These are phyloP conservation scores for Grammothele lineata DNA, from an alignment of 768 basidiomycete species.

Conservation along the genomic window DNA sequence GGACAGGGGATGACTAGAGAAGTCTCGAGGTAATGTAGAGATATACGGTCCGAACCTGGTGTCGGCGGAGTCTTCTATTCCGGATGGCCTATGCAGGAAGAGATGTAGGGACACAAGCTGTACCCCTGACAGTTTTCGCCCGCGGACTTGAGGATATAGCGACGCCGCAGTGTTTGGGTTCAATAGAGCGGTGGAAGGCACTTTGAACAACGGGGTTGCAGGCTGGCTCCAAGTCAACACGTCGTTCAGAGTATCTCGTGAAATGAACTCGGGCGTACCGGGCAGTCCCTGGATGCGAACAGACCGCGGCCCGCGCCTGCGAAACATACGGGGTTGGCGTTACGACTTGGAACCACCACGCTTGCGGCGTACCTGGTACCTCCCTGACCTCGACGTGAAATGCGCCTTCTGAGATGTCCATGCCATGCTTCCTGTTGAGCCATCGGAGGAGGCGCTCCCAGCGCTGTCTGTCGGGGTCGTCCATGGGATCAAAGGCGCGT, in stretches of 20 bases:
- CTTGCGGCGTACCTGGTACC: slow-evolving; percentile 40
- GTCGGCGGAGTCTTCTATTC: slow-evolving; percentile 43
- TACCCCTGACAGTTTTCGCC: slow-evolving; percentile 45
- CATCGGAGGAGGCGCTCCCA: slow-evolving; percentile 22
- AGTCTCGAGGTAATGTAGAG: slow-evolving; percentile 66
- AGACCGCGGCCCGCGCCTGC: slow-evolving; percentile 70
- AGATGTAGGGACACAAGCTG: slow-evolving; percentile 84
- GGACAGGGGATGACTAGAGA: slow-evolving; percentile 78
- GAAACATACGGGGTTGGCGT: too few relatives aligned
- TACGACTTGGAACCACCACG: not conserved
- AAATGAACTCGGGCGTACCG: slow-evolving; percentile 30
- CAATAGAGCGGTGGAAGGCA: slow-evolving; percentile 69
- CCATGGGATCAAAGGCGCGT: slow-evolving; percentile 3
- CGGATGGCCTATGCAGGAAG: slow-evolving; percentile 54
- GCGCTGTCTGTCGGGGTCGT: slow-evolving; percentile 13
- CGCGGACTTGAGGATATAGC: slow-evolving; percentile 43
- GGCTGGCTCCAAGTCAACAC: slow-evolving; percentile 34
- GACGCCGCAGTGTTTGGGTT: slow-evolving; percentile 66
- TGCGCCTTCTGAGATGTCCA: slow-evolving; percentile 30
- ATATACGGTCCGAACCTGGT: slow-evolving; percentile 73
- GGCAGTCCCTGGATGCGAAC: slow-evolving; percentile 43
- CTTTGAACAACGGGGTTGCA: slow-evolving; percentile 54
- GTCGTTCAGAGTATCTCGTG: not conserved
- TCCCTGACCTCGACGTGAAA: slow-evolving; percentile 50
- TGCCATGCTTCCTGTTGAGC: slow-evolving; percentile 21